Evolutionary conservation across 768 basidiomycete species (phyloP), one percentile per base, ranked within the genome.

Genomic region (Boletus rufocinnamomeus): DNA sequence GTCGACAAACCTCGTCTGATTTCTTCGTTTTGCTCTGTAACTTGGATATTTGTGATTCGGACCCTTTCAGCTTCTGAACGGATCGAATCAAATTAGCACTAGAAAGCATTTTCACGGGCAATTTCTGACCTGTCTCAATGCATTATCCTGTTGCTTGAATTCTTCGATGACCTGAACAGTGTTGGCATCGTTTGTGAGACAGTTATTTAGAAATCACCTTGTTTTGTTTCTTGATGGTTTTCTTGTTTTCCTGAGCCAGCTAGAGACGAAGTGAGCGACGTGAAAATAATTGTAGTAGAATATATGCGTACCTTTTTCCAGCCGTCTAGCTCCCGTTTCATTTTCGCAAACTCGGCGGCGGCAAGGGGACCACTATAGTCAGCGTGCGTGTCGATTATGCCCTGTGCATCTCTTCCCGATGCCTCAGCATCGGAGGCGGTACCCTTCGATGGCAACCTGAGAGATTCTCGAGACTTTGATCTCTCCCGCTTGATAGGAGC

Each of bases 281-380:
- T 27, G 19, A 13, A 32, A 13, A 37, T 41, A 23, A 8, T 32
- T n/a, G 21, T 16, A 13, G 30, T 17, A n/a, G 34, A 43, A 25
- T 53, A 40, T 62, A 49, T 57, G 59, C 66, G 52, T 35, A 73
- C 76, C 66, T 77, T 82, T 70, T 83, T 85, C 60, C 85, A 74
- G 6, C 60, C 56, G 49, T 88, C 85, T 6, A 87, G 65, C 62
- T 91, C 86, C 35, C 76, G 79, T 69, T 77, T 83, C 70, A 87
- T 70, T 38, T 76, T 77, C n/a, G 80, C 80, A 53, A 78, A 78
- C 64, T 86, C 84, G 14, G 80, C 76, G 14, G 72, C 66, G 6
- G 80, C 77, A 59, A 80, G 58, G 9, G 79, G 69, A 0, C 79
- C 79, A 43, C 43, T 61, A 30, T 67, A 71, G 14, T 67, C 71